Evolutionary conservation across 176 grass and related monocot species (phyloP).

Genomic region (Carex kokanica): DNA sequence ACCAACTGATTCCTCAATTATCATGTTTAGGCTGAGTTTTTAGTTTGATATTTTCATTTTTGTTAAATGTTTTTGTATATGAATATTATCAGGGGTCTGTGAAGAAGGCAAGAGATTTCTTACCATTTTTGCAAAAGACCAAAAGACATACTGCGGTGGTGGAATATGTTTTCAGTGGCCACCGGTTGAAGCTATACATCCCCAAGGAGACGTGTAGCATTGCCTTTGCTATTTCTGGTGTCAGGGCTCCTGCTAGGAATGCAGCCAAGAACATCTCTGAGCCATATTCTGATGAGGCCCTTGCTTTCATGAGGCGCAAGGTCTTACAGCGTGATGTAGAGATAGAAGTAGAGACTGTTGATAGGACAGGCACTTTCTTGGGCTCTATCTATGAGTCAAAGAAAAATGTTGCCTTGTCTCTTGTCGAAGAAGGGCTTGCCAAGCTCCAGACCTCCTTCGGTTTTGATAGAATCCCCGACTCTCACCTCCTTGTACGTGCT

Average conservation of each 20-base stretch:
- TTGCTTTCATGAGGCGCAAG: constrained; percentile 96
- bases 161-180: constrained; percentile 95
- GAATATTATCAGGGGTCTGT: constrained; percentile 46
- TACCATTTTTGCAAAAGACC: constrained; percentile 81
- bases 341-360: constrained; percentile 94
- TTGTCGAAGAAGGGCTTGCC: constrained; percentile 82
- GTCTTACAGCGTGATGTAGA: constrained; percentile 91
- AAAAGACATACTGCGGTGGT: constrained; percentile 78
- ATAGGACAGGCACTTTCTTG: constrained; percentile 92
- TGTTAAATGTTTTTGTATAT: background rate
- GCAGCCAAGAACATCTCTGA: constrained; percentile 31
- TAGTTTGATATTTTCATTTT: background rate
- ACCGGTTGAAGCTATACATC: constrained; percentile 92
- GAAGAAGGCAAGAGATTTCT: constrained; percentile 93
- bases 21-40: background rate
- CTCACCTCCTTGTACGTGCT: constrained; percentile 48
- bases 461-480: constrained; percentile 76
- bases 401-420: constrained; percentile 67
- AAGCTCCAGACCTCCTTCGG: constrained; percentile 78
- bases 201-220: constrained; percentile 99
- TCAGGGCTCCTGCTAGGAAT: constrained; percentile 77
- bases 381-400: constrained; percentile 86
- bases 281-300: constrained; percentile 84
- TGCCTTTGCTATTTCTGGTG: constrained; percentile 92
- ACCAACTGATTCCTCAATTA: background rate